phyloP scores from a whole-genome alignment of 2,329 filamentous ascomycete genomes.

The Pleochaeta shiraiana region DNA sequence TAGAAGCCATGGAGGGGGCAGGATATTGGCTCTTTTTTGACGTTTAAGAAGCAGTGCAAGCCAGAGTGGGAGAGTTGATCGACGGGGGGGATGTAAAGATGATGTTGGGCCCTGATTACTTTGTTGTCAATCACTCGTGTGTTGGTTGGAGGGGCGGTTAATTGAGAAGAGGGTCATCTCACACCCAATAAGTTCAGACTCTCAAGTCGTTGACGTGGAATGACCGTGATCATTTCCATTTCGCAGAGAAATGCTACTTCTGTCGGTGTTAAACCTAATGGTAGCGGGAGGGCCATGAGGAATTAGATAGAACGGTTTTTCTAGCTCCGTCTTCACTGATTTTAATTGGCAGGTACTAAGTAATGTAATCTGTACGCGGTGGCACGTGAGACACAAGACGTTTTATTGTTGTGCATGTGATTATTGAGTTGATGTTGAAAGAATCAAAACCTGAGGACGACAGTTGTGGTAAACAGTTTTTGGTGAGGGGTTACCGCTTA shows the following conservation, averaged over 20 bases:
- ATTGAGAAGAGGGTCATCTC: slow-evolving; percentile 22
- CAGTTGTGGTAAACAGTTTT: too few species aligned
- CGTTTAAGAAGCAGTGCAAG: slow-evolving; percentile 87
- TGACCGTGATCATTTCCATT: slow-evolving; percentile 87
- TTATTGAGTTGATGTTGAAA: too few species aligned
- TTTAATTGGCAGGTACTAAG: too few species aligned
- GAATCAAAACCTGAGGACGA: too few species aligned
- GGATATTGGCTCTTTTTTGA: slow-evolving; percentile 80
- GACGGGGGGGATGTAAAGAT: slow-evolving; percentile 57
- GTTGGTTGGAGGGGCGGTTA: slow-evolving; percentile 24
- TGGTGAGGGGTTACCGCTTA: too few species aligned
- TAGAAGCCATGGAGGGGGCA: slow-evolving; percentile 76
- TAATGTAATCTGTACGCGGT: too few species aligned
- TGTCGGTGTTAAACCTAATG: slow-evolving; percentile 45
- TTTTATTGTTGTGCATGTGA: too few species aligned
- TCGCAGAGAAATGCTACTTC: slow-evolving; percentile 92
- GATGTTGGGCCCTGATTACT: slow-evolving; percentile 51
- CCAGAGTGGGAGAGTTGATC: slow-evolving; percentile 70
- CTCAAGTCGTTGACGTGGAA: slow-evolving; percentile 79
- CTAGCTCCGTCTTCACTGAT: too few species aligned
- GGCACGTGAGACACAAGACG: too few species aligned
- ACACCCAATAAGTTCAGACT: slow-evolving; percentile 69
- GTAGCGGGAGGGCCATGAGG: slow-evolving; percentile 19
- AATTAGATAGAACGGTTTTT: too few species aligned
- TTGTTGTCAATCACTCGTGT: neutral